These are phyloP conservation scores for Ceratorhiza oryzae-sativae DNA, from an alignment of 1,284 basidiomycete genomes.

Conservation along the genomic window DNA sequence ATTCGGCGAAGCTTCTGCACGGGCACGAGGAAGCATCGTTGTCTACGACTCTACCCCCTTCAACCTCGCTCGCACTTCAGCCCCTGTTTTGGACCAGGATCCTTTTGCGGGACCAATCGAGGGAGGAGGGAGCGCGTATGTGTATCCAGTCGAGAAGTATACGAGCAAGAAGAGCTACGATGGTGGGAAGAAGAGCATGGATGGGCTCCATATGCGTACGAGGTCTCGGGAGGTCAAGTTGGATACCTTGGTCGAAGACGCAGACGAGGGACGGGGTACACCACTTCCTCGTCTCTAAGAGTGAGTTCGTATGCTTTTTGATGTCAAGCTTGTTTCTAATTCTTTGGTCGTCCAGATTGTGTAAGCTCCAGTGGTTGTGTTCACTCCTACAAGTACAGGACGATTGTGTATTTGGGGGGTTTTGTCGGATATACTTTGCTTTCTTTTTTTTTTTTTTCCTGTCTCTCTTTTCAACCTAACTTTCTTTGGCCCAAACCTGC, in stretches of 20 bases:
- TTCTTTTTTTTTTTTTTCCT: constrained; percentile 8
- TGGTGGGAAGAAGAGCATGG: constrained; percentile 28
- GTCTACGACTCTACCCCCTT: constrained; percentile 14
- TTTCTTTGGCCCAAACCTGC: neutral
- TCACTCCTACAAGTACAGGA: neutral
- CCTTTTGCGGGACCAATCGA: constrained; percentile 25
- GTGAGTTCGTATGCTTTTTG: neutral
- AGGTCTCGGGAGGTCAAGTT: constrained; percentile 20
- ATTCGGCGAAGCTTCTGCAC: constrained; percentile 19
- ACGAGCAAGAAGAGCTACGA: constrained; percentile 15
- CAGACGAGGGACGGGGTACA: constrained; percentile 3
- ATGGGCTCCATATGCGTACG: constrained; percentile 14
- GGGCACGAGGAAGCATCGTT: constrained; percentile 30
- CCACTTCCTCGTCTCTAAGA: neutral
- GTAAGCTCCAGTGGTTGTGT: neutral
- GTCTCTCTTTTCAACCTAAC: neutral
- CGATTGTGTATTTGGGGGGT: constrained; percentile 1
- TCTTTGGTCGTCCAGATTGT: no score
- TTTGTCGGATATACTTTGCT: neutral
- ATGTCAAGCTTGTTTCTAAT: no score
- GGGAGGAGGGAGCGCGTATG: neutral
- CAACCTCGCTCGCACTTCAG: neutral
- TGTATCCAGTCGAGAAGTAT: constrained; percentile 6
- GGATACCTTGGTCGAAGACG: constrained; percentile 32
- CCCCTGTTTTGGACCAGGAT: constrained; percentile 16